Base-by-base conservation (phyloP, 495 filamentous ascomycete species). In the Annulohypoxylon moriforme region DNA sequence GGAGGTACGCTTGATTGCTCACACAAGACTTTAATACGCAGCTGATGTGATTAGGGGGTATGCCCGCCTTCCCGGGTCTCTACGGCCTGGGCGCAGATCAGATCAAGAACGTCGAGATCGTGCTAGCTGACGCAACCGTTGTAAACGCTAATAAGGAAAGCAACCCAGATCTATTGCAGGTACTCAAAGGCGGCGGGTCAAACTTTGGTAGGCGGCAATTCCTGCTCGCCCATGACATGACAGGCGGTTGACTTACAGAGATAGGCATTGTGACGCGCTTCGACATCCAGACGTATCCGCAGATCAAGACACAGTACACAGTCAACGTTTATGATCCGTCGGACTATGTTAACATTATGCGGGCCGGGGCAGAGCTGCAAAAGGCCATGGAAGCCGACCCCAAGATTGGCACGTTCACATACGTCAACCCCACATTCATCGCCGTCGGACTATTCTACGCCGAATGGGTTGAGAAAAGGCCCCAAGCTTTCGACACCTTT, bases 21-120 rank as follows among this genome's bases (percentile, higher is more conserved):
- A 24, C 44, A 24, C 44, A 20, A 4, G 7, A 6, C 44, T 49
- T 49, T 49, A 20, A 6, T 49, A 49, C 16, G n/a, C 11, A 14
- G 40, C 40, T 46, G 40, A 46, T 18, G 14, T 29, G 24, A 14
- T 7, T 40, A 67, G 64, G 55, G 1, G 64, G 64, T 0, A 60
- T 60, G 55, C 25, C 64, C 44, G 69, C 55, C 62, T 71, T 59
- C 76, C 80, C 27, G 81, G 46, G 14, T 78, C 71, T 75, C 79
- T 59, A 72, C 73, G 27, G 72, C 78, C 77, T 61, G 79, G 74
- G 9, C 81, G 78, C 55, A 2, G 83, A 85, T 57, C 80, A 79
- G 25, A 75, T 87, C 47, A 73, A 74, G 20, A 83, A 80, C 60
- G 31, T 33, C 29, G 50, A 55, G 50, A 29, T 55, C 1, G 50